Conservation (phyloP, 305 asterid genomes). For the Fraxinus sp. region DNA sequence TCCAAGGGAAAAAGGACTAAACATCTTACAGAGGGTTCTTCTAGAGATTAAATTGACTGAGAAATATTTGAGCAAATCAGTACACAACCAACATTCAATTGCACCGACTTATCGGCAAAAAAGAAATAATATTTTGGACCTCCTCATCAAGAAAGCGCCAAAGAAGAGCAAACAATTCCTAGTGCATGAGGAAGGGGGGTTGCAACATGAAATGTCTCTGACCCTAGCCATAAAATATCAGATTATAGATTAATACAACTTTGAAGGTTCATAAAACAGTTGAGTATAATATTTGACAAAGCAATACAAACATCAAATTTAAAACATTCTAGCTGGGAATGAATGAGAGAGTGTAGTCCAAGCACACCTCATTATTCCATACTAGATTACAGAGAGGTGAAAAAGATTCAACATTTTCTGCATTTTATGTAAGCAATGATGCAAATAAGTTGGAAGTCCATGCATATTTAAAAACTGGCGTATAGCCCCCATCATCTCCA, state of each 20-base stretch:
- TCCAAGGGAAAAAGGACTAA: background rate
- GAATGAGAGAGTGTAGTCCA: background rate
- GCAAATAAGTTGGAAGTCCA: background rate
- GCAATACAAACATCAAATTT: background rate
- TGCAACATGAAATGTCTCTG: background rate
- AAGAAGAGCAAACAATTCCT: background rate
- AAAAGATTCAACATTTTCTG: background rate
- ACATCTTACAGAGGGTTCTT: background rate
- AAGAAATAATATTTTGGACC: background rate
- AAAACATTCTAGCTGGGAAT: background rate
- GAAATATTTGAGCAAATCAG: background rate
- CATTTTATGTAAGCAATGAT: background rate
- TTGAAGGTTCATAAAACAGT: background rate
- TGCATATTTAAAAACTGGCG: background rate
- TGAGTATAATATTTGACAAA: background rate
- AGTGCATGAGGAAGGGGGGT: background rate
- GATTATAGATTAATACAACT: background rate
- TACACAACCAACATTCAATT: background rate
- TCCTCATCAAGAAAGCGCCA: background rate
- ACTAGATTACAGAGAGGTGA: background rate
- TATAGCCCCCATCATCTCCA: background rate
- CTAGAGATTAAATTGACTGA: background rate
- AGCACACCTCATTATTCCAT: background rate
- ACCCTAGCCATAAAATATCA: background rate
- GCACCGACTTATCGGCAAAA: background rate